Evolutionary conservation across 192 early-diverging fungal genomes (phyloP), one percentile per base, ranked within the genome.

Genomic region (Coemansia aciculifera): DNA sequence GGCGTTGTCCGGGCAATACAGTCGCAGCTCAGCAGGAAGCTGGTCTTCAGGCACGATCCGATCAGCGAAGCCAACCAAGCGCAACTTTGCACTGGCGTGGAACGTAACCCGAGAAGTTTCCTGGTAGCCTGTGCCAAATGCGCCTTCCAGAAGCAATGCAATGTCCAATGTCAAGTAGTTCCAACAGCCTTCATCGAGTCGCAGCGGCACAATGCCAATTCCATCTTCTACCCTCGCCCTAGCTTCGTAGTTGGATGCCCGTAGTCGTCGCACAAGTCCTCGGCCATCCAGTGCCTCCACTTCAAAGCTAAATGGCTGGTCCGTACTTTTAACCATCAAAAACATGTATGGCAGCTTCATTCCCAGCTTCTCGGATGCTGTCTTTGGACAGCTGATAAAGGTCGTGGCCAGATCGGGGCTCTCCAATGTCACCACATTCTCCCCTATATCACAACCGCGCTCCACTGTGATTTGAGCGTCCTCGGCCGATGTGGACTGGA

Each of bases 111-210:
- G 85, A 24, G 88, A 81, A 0, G 93, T 95, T 77, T 98, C 95
- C 36, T 86, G 88, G 73, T 95, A 94, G 57, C 88, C 86, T 31
- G 94, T 94, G 29, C 94, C 95, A 74, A 95, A 98, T 0, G 90
- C 89, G n/a, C 91, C 86, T 40, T 88, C 83, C 5, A 93, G 92
- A 75, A 92, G 93, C 67, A 94, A 93, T 2, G 87, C 89, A 66
- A 98, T 70, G 69, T 98, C 92, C 71, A 98, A 87, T 61, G 91
- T 90, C 66, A 98, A 88, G 74, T 98, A 93, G 74, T 98, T 98
- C 96, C 96, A 98, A 9, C 94, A 56, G 54, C 32, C 95, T 64
- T 90, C 86, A 67, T 98, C 96, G 43, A 98, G 79, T 8, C 92
- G 88, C 87, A 98, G 85, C 2, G 95, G 96, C 93, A 98, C 91